Conservation (phyloP, 345 rosid genomes). For the Gossypium australe region DNA sequence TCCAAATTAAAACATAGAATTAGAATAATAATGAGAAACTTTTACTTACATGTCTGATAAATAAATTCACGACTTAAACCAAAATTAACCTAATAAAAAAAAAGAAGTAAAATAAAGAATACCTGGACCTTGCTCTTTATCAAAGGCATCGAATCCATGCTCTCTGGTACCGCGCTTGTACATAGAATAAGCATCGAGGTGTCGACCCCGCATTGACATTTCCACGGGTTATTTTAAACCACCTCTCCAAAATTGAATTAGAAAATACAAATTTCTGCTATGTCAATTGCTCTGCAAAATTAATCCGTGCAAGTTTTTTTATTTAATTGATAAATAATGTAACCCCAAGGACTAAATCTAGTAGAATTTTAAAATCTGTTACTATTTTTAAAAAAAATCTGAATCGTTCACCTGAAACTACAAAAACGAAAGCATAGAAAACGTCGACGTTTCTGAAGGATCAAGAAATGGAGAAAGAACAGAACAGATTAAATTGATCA, state of each 20-base stretch:
- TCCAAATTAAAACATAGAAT: background rate
- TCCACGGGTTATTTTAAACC: slow-evolving; percentile 18
- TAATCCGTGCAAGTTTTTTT: background rate
- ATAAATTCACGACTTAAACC: background rate
- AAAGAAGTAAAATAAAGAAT: background rate
- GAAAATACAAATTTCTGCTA: slow-evolving; percentile 11
- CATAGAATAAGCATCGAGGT: slow-evolving; percentile 32
- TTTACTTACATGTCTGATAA: background rate
- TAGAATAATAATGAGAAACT: no score
- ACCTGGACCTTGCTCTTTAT: slow-evolving; percentile 60
- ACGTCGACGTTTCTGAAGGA: background rate
- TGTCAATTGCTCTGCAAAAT: slow-evolving; percentile 16
- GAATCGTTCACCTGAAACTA: background rate
- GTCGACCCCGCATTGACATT: slow-evolving; percentile 55
- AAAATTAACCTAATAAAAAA: background rate
- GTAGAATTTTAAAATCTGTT: background rate
- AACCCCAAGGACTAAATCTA: background rate
- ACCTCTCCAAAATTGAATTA: slow-evolving; percentile 10
- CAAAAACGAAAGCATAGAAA: background rate
- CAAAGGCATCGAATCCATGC: slow-evolving; percentile 21
- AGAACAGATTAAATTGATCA: background rate
- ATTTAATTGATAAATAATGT: background rate
- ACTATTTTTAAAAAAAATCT: background rate
- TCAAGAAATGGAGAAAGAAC: background rate
- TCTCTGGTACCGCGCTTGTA: slow-evolving; percentile 60